phyloP scores from a whole-genome alignment of 331 rosid genomes.

The Quercus phellos region DNA sequence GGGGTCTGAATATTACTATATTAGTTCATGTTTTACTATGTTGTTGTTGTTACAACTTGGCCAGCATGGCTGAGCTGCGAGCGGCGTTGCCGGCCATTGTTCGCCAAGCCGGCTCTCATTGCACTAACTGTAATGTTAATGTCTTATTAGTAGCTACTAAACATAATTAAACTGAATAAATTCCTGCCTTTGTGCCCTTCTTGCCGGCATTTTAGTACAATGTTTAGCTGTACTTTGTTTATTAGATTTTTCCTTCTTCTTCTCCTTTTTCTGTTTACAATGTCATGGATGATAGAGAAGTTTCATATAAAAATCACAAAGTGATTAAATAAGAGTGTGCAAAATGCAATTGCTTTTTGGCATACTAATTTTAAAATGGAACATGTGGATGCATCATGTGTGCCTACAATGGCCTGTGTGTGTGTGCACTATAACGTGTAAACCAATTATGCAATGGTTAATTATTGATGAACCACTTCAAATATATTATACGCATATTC shows the following conservation, averaged over 20 bases:
- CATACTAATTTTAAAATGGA: slow-evolving; percentile 8
- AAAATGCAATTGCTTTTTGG: slow-evolving; percentile 19
- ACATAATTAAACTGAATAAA: slow-evolving; percentile 20
- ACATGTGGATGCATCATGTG: slow-evolving; percentile 40
- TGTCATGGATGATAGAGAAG: slow-evolving; percentile 1
- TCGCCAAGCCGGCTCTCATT: slow-evolving; percentile 39
- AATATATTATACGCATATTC: neutral
- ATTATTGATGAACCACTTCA: neutral
- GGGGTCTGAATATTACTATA: slow-evolving; percentile 33
- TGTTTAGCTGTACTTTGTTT: slow-evolving; percentile 43
- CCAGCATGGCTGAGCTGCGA: slow-evolving; percentile 29
- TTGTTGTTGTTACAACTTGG: slow-evolving; percentile 28
- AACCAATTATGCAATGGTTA: neutral
- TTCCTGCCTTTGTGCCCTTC: slow-evolving; percentile 37
- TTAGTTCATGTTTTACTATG: slow-evolving; percentile 20
- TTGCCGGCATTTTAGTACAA: slow-evolving; percentile 47
- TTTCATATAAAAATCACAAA: slow-evolving; percentile 11
- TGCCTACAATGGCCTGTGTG: slow-evolving; percentile 27
- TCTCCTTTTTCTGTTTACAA: slow-evolving; percentile 5
- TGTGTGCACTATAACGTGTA: slow-evolving; percentile 16
- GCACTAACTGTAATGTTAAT: slow-evolving; percentile 32
- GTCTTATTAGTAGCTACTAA: slow-evolving; percentile 37
- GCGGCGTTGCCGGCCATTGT: slow-evolving; percentile 30
- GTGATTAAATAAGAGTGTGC: slow-evolving; percentile 3
- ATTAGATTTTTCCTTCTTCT: slow-evolving; percentile 16